Conservation (phyloP, 108 stramenopile genomes). For the Hondaea fermentalgiana region DNA sequence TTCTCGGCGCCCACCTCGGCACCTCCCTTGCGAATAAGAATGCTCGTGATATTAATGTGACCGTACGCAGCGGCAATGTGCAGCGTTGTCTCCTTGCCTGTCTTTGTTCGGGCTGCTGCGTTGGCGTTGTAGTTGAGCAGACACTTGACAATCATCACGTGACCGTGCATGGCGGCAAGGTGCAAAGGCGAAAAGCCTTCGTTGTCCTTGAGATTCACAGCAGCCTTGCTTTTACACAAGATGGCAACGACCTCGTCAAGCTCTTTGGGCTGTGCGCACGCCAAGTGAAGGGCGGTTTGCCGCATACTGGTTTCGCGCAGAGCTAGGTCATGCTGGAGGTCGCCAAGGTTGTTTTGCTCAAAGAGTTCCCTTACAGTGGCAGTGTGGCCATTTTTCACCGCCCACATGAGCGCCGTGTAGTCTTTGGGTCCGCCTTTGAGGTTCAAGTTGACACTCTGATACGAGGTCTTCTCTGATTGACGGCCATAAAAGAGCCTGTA, state of each 20-base stretch:
- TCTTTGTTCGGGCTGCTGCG: neutral
- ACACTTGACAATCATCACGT: neutral
- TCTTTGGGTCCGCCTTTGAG: neutral
- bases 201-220: neutral
- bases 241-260: neutral
- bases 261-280: neutral
- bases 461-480: neutral
- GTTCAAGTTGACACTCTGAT: neutral
- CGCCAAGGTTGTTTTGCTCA: neutral
- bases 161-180: neutral
- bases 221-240: neutral
- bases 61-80: constrained; percentile 5
- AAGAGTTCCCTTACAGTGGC: neutral
- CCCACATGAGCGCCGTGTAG: neutral
- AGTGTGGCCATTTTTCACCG: neutral
- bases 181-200: neutral
- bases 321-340: neutral
- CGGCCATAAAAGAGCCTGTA: neutral
- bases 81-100: neutral
- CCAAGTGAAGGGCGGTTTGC: neutral
- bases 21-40: neutral
- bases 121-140: constrained; percentile 15
- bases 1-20: neutral
- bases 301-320: neutral
- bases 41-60: neutral